phyloP scores from a whole-genome alignment of 345 rosid species.

The Eutrema heterophyllum region DNA sequence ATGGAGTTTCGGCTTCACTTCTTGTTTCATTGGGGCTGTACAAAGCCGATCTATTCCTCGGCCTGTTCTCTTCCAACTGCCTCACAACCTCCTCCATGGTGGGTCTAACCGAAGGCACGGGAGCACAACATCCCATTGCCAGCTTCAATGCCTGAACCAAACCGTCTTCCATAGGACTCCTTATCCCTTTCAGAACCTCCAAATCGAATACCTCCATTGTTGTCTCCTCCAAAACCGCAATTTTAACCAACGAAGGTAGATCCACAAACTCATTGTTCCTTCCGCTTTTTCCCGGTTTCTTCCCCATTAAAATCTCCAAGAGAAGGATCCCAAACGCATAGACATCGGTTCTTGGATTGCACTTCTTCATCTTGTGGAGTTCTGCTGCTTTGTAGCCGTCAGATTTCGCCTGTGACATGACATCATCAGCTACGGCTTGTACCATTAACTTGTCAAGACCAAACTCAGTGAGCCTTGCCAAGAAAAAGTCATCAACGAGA shows the following conservation, averaged over 20 bases:
- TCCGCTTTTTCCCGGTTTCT: slow-evolving; percentile 65
- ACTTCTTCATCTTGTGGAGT: slow-evolving; percentile 77
- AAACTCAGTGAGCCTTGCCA: slow-evolving; percentile 65
- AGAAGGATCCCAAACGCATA: slow-evolving; percentile 72
- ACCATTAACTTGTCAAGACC: slow-evolving; percentile 85
- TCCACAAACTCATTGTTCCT: slow-evolving; percentile 49
- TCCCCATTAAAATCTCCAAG: slow-evolving; percentile 71
- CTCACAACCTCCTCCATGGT: slow-evolving; percentile 83
- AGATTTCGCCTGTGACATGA: slow-evolving; percentile 60
- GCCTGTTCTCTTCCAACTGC: slow-evolving; percentile 78
- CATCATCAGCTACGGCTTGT: slow-evolving; percentile 70
- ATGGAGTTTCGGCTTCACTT: slow-evolving; percentile 71
- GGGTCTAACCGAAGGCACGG: slow-evolving; percentile 64
- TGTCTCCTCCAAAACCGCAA: slow-evolving; percentile 75
- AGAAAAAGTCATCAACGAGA: slow-evolving; percentile 72
- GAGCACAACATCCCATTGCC: slow-evolving; percentile 85
- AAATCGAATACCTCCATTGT: slow-evolving; percentile 72
- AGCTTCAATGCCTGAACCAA: slow-evolving; percentile 78
- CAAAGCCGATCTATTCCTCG: slow-evolving; percentile 70
- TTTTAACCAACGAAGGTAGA: slow-evolving; percentile 70
- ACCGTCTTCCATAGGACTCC: slow-evolving; percentile 84
- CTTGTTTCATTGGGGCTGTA: slow-evolving; percentile 73
- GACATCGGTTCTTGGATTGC: slow-evolving; percentile 77
- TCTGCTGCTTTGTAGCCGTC: slow-evolving; percentile 85
- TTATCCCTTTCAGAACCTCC: slow-evolving; percentile 64